A percentile compares a stretch with the other conserved stretches of the same genome.
Conservation (phyloP, 768 basidiomycete species). For the Mycena galericulata region DNA sequence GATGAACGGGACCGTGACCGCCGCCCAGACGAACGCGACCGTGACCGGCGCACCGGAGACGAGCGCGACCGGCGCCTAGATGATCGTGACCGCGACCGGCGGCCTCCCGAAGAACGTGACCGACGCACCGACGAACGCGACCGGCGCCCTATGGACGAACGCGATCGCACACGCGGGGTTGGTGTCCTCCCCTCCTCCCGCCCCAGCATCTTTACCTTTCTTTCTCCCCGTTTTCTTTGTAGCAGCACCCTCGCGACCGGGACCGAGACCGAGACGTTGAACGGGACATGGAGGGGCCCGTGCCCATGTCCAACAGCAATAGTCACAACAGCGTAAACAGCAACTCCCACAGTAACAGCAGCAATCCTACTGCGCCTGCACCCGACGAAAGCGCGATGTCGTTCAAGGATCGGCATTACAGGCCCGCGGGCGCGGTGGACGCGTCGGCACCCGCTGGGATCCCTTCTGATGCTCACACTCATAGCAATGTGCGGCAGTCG, state of each 20-base stretch:
- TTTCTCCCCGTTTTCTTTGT: conserved; percentile 15
- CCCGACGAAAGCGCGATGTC: conserved; percentile 16
- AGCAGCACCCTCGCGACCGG: not conserved
- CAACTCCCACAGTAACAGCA: not conserved
- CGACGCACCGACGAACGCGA: not conserved
- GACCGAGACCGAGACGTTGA: too few species aligned
- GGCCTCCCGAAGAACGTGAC: conserved; percentile 1
- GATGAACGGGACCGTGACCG: too few species aligned
- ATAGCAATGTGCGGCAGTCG: not conserved
- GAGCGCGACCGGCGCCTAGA: conserved; percentile 10
- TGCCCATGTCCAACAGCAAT: not conserved
- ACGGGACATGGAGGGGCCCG: conserved; percentile 2
- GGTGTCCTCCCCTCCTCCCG: conserved; percentile 33
- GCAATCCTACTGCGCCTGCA: not conserved
- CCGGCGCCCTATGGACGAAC: not conserved
- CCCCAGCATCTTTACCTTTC: conserved; percentile 35
- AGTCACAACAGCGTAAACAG: not conserved
- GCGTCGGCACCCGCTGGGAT: not conserved
- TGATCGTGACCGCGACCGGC: not conserved
- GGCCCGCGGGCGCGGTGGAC: conserved; percentile 17
- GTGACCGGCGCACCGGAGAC: conserved; percentile 13
- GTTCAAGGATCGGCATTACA: conserved; percentile 31
- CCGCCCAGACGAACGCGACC: conserved; percentile 20
- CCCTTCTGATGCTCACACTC: conserved; percentile 15
- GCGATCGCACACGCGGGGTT: conserved; percentile 35